Percentiles rank a stretch among this genome's conserved stretches.
Conservation (phyloP, 345 rosid genomes). For the Pseudoturritis turrita region DNA sequence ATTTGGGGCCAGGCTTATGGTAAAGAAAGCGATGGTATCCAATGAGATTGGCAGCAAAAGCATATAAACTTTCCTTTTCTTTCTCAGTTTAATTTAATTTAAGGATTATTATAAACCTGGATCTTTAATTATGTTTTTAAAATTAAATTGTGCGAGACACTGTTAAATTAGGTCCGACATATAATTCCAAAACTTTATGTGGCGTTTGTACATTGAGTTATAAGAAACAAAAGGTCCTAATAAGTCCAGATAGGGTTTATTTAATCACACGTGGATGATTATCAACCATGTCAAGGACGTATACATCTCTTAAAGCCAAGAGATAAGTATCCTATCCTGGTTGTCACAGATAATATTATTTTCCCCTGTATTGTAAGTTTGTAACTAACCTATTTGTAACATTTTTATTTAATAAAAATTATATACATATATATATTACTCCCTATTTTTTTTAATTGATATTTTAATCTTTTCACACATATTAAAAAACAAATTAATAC, state of each 20-base stretch:
- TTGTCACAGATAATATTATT: neutral
- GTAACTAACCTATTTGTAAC: neutral
- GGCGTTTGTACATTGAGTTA: conserved; percentile 8
- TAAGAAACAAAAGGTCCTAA: conserved; percentile 16
- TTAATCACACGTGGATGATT: conserved; percentile 26
- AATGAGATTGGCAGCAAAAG: conserved; percentile 18
- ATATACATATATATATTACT: neutral
- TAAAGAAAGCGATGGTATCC: conserved; percentile 28
- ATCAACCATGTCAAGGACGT: conserved; percentile 16
- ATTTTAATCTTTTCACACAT: too few species aligned
- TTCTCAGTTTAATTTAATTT: neutral
- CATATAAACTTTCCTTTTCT: neutral
- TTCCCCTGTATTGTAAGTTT: neutral
- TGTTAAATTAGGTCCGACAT: conserved; percentile 22
- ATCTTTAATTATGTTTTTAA: neutral
- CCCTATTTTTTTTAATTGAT: too few species aligned
- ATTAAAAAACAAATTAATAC: too few species aligned
- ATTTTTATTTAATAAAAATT: neutral
- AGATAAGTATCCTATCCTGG: conserved; percentile 22
- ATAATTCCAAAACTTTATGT: conserved; percentile 20
- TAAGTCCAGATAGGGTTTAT: conserved; percentile 18
- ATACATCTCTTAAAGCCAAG: conserved; percentile 14
- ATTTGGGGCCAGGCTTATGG: conserved; percentile 14
- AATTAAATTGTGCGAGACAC: neutral
- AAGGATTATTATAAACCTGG: neutral